phyloP scores from a whole-genome alignment of 805 yeast species.

The Metschnikowia anglica region DNA sequence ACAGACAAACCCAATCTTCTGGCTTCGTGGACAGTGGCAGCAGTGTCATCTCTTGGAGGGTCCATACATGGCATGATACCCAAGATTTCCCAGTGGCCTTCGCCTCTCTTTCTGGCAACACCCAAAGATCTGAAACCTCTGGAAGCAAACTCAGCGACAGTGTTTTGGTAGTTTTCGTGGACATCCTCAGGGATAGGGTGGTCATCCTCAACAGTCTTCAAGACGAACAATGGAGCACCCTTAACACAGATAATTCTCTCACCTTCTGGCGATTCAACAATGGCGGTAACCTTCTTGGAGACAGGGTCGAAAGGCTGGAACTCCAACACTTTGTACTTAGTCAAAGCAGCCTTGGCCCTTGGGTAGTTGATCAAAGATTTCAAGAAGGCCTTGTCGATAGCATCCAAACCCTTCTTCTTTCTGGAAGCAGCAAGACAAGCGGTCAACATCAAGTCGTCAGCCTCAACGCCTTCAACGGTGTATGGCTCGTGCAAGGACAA shows the following conservation, averaged over 20 bases:
- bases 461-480: conserved; percentile 95
- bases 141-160: conserved; percentile 95
- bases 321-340: conserved; percentile 91
- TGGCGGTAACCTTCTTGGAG: conserved; percentile 92
- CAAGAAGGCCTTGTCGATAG: conserved; percentile 95
- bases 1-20: conserved; percentile 88
- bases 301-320: conserved; percentile 98
- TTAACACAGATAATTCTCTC: conserved; percentile 93
- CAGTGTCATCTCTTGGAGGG: conserved; percentile 99
- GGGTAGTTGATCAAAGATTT: conserved; percentile 87
- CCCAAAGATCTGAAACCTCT: conserved; percentile 98
- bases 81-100: conserved; percentile 96
- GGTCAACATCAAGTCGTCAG: conserved; percentile 94
- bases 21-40: conserved; percentile 90
- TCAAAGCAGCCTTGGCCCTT: conserved; percentile 86
- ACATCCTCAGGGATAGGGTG: conserved; percentile 94
- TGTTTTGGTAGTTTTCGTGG: conserved; percentile 92
- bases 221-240: conserved; percentile 97
- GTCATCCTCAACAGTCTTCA: conserved; percentile 95
- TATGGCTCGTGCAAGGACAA: conserved; percentile 94
- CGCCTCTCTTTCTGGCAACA: conserved; percentile 98
- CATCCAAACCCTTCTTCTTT: conserved; percentile 97
- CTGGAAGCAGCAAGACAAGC: conserved; percentile 97
- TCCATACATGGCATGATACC: conserved; percentile 99
- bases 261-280: conserved; percentile 94